Evolutionary conservation across 371 early-diverging fungal species (phyloP), one percentile per base, ranked within the genome.

Genomic region (Mortierella sp.): DNA sequence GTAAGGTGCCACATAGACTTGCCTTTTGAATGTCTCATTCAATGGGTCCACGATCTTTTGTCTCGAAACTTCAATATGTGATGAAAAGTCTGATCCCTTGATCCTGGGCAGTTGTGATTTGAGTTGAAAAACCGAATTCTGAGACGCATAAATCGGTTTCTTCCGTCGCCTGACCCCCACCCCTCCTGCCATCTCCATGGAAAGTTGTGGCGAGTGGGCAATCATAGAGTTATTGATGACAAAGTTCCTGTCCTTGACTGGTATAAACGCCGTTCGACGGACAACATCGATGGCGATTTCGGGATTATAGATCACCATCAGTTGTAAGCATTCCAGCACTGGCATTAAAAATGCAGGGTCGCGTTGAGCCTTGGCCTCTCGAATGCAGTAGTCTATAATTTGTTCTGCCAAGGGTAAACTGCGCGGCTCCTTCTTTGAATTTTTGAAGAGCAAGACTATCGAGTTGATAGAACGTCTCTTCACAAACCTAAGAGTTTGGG

Each of bases 351-450:
- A 72, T 1, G 62, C 72, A 9, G 72, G 72, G 12, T 72, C 72
- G 14, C 54, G 20, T 20, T 72, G 66, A 52, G 12, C 20, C 28
- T 62, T 72, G 16, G 72, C 72, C 54, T 66, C 45, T 24, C 37
- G 61, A 28, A 65, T 66, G 28, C 72, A 72, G 39, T 72, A 72
- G 39, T 72, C 72, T n/a, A 72, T 66, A 28, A 72, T 45, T 52
- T 52, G 49, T 40, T 61, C 59, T 30, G 72, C 72, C 47, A 65
- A 51, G 20, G 66, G 54, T 39, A 66, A 22, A n/a, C 66, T 72
- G 14, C 55, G 60, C 10, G 62, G 51, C 40, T 61, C 72, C 62
- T 49, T 65, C 55, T 60, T 71, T 14, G 72, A 66, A 14, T 52
- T 62, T 43, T 40, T 72, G 24, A 62, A 24, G 24, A 62, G 26